Conservation (phyloP, 768 basidiomycete species). For the Leucocoprinus sp. region DNA sequence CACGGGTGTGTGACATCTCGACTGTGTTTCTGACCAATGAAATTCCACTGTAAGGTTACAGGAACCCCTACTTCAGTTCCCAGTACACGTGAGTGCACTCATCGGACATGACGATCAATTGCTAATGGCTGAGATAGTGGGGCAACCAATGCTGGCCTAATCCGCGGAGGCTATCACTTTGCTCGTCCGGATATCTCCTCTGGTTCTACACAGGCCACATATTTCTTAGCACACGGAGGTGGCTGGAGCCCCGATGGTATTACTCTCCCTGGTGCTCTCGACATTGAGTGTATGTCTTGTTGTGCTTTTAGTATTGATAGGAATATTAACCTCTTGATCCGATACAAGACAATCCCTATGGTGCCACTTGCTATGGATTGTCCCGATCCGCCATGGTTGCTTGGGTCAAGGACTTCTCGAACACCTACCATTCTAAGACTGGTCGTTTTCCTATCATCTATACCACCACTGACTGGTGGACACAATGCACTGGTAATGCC, state of each 20-base stretch:
- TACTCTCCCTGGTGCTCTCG: slow-evolving; percentile 57
- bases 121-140: slow-evolving; percentile 31
- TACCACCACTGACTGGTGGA: slow-evolving; percentile 64
- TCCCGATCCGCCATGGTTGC: slow-evolving; percentile 48
- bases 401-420: slow-evolving; percentile 56
- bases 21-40: not conserved
- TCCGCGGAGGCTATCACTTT: slow-evolving; percentile 55
- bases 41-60: slow-evolving; percentile 26
- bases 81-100: slow-evolving; percentile 19
- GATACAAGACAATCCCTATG: slow-evolving; percentile 40
- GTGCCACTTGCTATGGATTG: slow-evolving; percentile 46
- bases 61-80: slow-evolving; percentile 33
- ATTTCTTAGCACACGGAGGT: slow-evolving; percentile 52
- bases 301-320: not conserved
- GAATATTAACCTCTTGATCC: not conserved
- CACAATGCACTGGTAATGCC: slow-evolving; percentile 53
- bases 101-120: not conserved
- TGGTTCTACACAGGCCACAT: slow-evolving; percentile 52
- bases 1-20: slow-evolving; percentile 28
- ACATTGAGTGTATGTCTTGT: slow-evolving; percentile 46
- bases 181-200: slow-evolving; percentile 46
- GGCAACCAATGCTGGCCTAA: slow-evolving; percentile 46
- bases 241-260: slow-evolving; percentile 47
- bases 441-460: slow-evolving; percentile 37
- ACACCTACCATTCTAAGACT: slow-evolving; percentile 44